These are phyloP conservation scores for Neolecta irregularis DNA, from an alignment of 1,139 yeast genomes.

Conservation along the genomic window DNA sequence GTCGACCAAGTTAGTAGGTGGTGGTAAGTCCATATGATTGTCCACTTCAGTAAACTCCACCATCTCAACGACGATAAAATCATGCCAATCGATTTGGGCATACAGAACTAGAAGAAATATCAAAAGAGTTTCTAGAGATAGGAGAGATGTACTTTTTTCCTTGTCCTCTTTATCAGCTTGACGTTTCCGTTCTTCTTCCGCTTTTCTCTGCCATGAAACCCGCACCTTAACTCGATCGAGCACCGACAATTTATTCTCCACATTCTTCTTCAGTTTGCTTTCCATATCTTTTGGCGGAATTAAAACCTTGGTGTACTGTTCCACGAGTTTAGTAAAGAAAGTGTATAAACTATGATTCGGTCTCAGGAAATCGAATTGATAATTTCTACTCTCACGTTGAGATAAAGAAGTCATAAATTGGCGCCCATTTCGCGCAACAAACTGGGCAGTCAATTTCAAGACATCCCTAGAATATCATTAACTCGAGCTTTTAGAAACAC, in stretches of 20 bases:
- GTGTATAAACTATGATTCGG: slow-evolving; percentile 45
- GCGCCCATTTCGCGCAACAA: slow-evolving; percentile 42
- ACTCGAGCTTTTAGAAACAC: not conserved
- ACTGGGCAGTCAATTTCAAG: slow-evolving; percentile 58
- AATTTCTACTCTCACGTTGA: slow-evolving; percentile 30
- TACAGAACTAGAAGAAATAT: slow-evolving; percentile 28
- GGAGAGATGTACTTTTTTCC: slow-evolving; percentile 22
- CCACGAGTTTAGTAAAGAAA: slow-evolving; percentile 36
- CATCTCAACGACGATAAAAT: slow-evolving; percentile 55
- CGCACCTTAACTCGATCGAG: slow-evolving; percentile 38
- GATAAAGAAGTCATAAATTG: slow-evolving; percentile 30
- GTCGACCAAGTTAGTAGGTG: slow-evolving; percentile 46
- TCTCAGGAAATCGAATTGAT: slow-evolving; percentile 56
- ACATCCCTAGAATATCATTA: slow-evolving; percentile 27
- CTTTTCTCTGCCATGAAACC: slow-evolving; percentile 40
- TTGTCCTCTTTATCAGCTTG: slow-evolving; percentile 25
- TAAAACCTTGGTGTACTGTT: slow-evolving; percentile 40
- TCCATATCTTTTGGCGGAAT: slow-evolving; percentile 18
- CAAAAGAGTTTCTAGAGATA: not conserved
- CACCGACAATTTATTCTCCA: slow-evolving; percentile 25
- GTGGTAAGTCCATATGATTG: slow-evolving; percentile 41
- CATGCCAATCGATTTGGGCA: slow-evolving; percentile 81
- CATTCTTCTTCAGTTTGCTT: slow-evolving; percentile 18
- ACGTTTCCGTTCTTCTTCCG: slow-evolving; percentile 24
- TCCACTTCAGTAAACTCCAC: slow-evolving; percentile 55